Evolutionary conservation across 2,329 filamentous ascomycete genomes (phyloP).

Genomic region (Fusarium albidum): DNA sequence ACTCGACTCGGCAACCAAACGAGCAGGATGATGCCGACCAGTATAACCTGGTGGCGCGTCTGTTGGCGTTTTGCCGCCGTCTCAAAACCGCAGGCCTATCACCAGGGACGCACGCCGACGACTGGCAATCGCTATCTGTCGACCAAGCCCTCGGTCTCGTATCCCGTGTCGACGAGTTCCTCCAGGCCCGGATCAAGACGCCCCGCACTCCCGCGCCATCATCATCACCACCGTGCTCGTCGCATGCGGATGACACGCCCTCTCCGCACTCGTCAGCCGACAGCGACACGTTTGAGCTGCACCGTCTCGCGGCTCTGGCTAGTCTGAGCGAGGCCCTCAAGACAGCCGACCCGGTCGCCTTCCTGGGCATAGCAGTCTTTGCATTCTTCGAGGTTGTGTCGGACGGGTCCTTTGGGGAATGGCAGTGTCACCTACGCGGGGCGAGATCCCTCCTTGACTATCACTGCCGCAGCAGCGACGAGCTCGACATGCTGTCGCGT

Average conservation of each 20-base stretch:
- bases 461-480: slow-evolving; percentile 46
- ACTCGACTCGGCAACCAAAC: no score
- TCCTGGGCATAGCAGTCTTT: slow-evolving; percentile 54
- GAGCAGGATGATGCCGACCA: no score
- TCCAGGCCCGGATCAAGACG: slow-evolving; percentile 37
- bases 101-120: background rate
- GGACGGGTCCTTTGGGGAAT: slow-evolving; percentile 49
- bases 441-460: slow-evolving; percentile 51
- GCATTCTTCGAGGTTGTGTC: slow-evolving; percentile 54
- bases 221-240: background rate
- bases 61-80: slow-evolving; percentile 37
- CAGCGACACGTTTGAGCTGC: slow-evolving; percentile 20
- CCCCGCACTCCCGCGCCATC: background rate
- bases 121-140: slow-evolving; percentile 13
- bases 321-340: slow-evolving; percentile 49
- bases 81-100: slow-evolving; percentile 27
- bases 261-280: background rate
- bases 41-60: slow-evolving; percentile 17
- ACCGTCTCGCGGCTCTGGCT: slow-evolving; percentile 45
- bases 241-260: background rate
- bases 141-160: slow-evolving; percentile 37
- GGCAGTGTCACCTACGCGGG: slow-evolving; percentile 50
- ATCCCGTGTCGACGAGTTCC: slow-evolving; percentile 37
- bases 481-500: slow-evolving; percentile 45
- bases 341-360: slow-evolving; percentile 50